Base-by-base conservation (phyloP, 2,329 filamentous ascomycete genomes). In the Fusarium lyarnte region DNA sequence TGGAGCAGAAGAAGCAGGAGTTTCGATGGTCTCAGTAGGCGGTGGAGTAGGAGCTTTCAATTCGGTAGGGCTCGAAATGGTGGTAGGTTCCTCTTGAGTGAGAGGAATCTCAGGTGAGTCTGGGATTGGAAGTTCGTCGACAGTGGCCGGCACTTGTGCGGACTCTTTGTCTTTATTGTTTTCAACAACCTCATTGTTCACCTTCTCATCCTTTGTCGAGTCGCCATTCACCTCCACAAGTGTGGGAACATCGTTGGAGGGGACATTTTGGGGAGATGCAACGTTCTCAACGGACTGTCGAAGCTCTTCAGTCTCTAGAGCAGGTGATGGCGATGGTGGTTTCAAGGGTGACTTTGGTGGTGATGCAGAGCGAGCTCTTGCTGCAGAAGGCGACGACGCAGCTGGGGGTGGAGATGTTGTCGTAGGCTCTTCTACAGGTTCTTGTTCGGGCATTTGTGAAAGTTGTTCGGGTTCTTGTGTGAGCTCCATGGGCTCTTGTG, bases 31-130 rank as follows among this genome's bases (percentile, higher is more conserved):
- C 35, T 77, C 73, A 23, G 64, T 25, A 14, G 68, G 63, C 33
- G 74, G 59, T 27, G 70, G 75, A 25, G 70, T 71, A 25, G 72
- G 57, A 16, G 72, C 66, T n/a, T 70, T 70, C 21, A 66, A 31
- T 63, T 74, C 74, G 31, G 58, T 33, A 31, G 70, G 75, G 38
- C 66, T 76, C 13, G 74, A 67, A 39, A 62, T 49, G 27, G 57
- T 38, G n/a, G 47, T 46, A 10, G 61, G 73, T 21, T 62, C 67
- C 39, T 77, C 67, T 41, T 72, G 63, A 43, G 59, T 31, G 31
- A 42, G 14, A 41, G 62, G 58, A 49, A 58, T 59, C 27, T 69
- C 63, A 49, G 70, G 58, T 42, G 66, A 72, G 63, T 66, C 42
- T 58, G 66, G 52, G 9, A 68, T 29, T 51, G 54, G 51, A 23